Evolutionary conservation across 225 moss, liverwort and hornwort species (phyloP), one percentile per base, ranked within the genome.

Genomic region (Climacium dendroides): DNA sequence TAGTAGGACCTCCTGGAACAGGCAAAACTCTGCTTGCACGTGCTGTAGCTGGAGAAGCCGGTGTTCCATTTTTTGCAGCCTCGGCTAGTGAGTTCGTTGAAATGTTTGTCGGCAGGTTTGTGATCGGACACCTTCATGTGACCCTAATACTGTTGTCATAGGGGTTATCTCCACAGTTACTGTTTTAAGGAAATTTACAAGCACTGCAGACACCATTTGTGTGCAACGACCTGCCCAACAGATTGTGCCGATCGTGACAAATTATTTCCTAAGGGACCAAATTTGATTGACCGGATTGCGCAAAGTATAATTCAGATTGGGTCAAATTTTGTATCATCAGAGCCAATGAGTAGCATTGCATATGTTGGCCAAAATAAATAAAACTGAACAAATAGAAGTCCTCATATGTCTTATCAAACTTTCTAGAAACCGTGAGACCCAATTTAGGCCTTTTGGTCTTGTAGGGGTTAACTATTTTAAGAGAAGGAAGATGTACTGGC

Each of bases 51-150:
- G 96, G 96, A 89, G 97, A 97, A 89, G 98, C 98, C 50, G 93
- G 96, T 58, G 96, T 98, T 87, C 98, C 98, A 7, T 98, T 98
- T 87, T 98, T 96, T 72, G 96, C 98, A 61, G 96, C 98, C 86
- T 96, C 98, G 66, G 98, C 98, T 74, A 98, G 98, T 89, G 98
- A 98, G 90, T 98, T 98, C 88, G 98, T 98, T 70, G 98, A 98
- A 90, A 98, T 98, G 98, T 98, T 98, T 90, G 98, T 98, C 16
- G 98, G 98, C 89, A 94, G 94, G 94, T 94, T 89, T 72, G 92
- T 90, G 39, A 88, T 74, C 60, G 24, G 41, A 73, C 74, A 74
- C 69, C 71, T 67, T 70, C 50, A 62, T 78, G 13, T 81, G 71
- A 83, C 24, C 60, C 48, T 73, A 78, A 22, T 26, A n/a, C 77